Conservation (phyloP, 495 filamentous ascomycete species). For the Penicillium coffeae region DNA sequence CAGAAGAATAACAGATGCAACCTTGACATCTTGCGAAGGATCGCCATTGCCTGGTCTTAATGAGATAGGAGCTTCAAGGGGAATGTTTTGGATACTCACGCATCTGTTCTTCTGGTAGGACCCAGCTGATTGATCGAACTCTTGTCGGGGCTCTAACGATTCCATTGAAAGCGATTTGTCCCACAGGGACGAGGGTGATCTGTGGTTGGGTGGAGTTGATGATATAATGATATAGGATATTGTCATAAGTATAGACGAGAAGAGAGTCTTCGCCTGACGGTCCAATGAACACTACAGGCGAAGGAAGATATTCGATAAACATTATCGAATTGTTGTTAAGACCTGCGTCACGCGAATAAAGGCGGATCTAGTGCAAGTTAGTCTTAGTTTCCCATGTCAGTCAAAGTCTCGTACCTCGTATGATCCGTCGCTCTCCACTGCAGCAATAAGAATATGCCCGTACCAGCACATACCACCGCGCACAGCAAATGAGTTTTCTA, state of each 20-base stretch:
- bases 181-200: conserved; percentile 82
- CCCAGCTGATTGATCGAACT: conserved; percentile 92
- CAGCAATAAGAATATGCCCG: conserved; percentile 90
- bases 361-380: conserved; percentile 57
- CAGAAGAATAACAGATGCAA: conserved; percentile 87
- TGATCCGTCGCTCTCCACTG: conserved; percentile 78
- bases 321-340: conserved; percentile 70
- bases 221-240: conserved; percentile 91
- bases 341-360: conserved; percentile 82
- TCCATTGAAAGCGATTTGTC: conserved; percentile 94
- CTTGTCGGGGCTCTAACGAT: conserved; percentile 91
- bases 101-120: conserved; percentile 86
- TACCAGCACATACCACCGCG: conserved; percentile 98
- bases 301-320: conserved; percentile 70
- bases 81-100: conserved; percentile 40
- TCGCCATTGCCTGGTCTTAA: conserved; percentile 68
- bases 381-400: background rate
- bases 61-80: conserved; percentile 13
- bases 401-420: conserved; percentile 58
- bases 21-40: conserved; percentile 92
- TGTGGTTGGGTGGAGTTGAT: conserved; percentile 66
- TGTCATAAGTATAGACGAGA: conserved; percentile 90
- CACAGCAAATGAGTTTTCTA: conserved; percentile 87
- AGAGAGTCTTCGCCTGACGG: conserved; percentile 90
- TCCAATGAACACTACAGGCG: conserved; percentile 81